Percentiles rank a stretch among this genome's conserved stretches.
Conservation (phyloP, 1,284 basidiomycete genomes). For the Wolfiporia cocos region DNA sequence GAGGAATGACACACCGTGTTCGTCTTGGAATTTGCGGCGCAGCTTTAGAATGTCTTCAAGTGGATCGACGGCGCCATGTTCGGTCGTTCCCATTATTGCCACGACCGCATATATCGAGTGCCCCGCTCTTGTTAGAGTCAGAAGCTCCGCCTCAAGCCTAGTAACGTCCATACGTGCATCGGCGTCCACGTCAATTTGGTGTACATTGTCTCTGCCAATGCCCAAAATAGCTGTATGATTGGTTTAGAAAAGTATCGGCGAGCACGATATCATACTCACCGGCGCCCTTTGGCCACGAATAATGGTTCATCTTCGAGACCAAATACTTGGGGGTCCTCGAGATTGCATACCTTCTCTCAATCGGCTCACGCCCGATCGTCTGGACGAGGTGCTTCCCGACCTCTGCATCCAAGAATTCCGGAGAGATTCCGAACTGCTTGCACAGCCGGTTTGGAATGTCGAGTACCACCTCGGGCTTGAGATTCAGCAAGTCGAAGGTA, state of each 20-base stretch:
- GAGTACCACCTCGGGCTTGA: slow-evolving; percentile 20
- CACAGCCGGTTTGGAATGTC: slow-evolving; percentile 24
- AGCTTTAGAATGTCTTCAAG: slow-evolving; percentile 32
- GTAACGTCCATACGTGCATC: slow-evolving; percentile 31
- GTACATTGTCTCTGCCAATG: slow-evolving; percentile 34
- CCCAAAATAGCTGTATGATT: slow-evolving; percentile 32
- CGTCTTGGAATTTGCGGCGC: slow-evolving; percentile 26
- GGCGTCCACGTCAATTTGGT: slow-evolving; percentile 31
- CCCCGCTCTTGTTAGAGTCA: slow-evolving; percentile 23
- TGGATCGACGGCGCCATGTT: slow-evolving; percentile 40
- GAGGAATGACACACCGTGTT: slow-evolving; percentile 32
- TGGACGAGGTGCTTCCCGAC: slow-evolving; percentile 30
- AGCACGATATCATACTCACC: slow-evolving; percentile 20
- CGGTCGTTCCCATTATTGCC: slow-evolving; percentile 38
- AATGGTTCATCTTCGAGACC: slow-evolving; percentile 32
- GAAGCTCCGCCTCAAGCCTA: slow-evolving; percentile 24
- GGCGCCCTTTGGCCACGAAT: slow-evolving; percentile 44
- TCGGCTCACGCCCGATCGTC: slow-evolving; percentile 29
- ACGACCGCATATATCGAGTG: slow-evolving; percentile 34
- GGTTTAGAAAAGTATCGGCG: not conserved
- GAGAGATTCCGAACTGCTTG: slow-evolving; percentile 24
- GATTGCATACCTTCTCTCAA: slow-evolving; percentile 25
- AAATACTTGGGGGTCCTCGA: slow-evolving; percentile 21
- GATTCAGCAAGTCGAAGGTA: slow-evolving; percentile 30
- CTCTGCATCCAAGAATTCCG: slow-evolving; percentile 17